These are phyloP conservation scores for Rhododendron simsii DNA, from an alignment of 148 eudicot species.

Conservation along the genomic window DNA sequence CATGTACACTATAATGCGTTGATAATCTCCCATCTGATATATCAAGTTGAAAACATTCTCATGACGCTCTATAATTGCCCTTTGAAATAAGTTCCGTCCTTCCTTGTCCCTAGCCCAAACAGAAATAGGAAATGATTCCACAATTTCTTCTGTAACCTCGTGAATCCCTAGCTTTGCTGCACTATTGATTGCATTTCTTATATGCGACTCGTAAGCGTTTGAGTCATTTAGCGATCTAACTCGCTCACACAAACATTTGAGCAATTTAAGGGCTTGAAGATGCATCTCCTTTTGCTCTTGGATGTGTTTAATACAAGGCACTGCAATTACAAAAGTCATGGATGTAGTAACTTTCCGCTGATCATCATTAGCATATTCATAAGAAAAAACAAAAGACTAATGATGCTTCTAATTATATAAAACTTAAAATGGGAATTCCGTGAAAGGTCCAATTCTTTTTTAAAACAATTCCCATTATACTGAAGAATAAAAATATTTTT, in stretches of 20 bases:
- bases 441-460: no score
- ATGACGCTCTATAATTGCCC: neutral
- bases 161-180: neutral
- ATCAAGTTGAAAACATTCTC: neutral
- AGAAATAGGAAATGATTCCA: neutral
- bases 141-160: neutral
- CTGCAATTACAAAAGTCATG: neutral
- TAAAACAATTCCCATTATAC: no score
- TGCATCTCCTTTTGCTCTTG: neutral
- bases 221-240: neutral
- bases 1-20: no score
- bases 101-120: neutral
- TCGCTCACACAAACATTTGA: neutral
- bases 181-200: neutral
- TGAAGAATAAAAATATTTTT: no score
- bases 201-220: neutral
- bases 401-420: no score
- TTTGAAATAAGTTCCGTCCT: neutral
- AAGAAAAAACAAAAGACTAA: no score
- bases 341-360: neutral
- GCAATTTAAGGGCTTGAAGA: neutral
- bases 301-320: neutral
- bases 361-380: no score
- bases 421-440: no score
- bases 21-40: neutral